Base-by-base conservation (phyloP, 495 filamentous ascomycete species). In the Neurospora pannonica region DNA sequence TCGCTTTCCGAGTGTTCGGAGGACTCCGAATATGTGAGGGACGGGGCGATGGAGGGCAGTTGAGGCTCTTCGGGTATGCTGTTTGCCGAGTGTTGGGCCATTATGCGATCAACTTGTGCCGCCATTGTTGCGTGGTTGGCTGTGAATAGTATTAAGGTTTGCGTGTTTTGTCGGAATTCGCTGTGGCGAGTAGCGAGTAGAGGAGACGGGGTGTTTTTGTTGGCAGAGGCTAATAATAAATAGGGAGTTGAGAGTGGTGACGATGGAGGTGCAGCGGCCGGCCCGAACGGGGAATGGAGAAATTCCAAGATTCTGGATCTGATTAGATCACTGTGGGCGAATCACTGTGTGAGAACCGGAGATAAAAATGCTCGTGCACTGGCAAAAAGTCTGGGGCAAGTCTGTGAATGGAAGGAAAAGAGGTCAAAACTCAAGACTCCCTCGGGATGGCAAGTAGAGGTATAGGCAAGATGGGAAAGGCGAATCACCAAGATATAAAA, bases 21-120 rank as follows among this genome's bases (percentile, higher is more conserved):
- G 10, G 84, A 84, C 39, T 85, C 84, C 21, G 85, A 86, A 72
- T 85, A 86, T 54, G 85, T 86, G 60, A 86, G 82, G n/a, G 85
- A 86, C n/a, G 85, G 85, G 0, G 85, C 83, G 31, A 81, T 78
- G 15, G 85, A 86, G 70, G 83, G 79, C 2, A 78, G 72, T 19
- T 74, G 76, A 46, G 83, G 79, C 72, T 82, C 79, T 74, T 85
- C 81, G 28, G 82, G 82, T 24, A 81, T 78, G 76, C 82, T 81
- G 73, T 78, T 76, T 11, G 79, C 73, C 70, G 79, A 46, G 36
- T 78, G 77, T 71, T 74, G 73, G 73, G 78, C 80, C 28, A 83
- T 75, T 28, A 83, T 37, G 7, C 72, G 73, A 54, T 82, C 81
- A 15, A 80, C 76, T 40, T 79, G 77, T 24, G 79, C 74, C 10